Evolutionary conservation across 352 stramenopile species (phyloP).

Genomic region (Phytophthora quininea): DNA sequence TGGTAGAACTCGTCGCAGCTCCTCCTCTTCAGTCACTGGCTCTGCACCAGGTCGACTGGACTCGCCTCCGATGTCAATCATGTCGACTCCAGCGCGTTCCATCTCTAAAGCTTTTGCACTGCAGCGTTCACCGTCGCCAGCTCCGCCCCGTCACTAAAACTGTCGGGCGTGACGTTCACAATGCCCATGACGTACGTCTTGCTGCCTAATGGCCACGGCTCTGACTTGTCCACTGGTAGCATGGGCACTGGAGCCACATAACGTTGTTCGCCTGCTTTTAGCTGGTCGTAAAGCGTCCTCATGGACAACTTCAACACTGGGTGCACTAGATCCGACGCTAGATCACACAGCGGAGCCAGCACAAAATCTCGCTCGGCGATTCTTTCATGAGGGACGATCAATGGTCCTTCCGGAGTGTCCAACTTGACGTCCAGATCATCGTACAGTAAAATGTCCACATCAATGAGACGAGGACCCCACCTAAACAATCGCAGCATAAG

Average conservation of each 20-base stretch:
- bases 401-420: slow-evolving; percentile 63
- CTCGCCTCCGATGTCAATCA: slow-evolving; percentile 99
- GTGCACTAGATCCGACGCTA: slow-evolving; percentile 85
- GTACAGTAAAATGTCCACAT: slow-evolving; percentile 97
- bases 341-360: slow-evolving; percentile 93
- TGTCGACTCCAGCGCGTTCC: slow-evolving; percentile 89
- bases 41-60: slow-evolving; percentile 97
- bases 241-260: slow-evolving; percentile 56
- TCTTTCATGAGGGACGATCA: slow-evolving; percentile 95
- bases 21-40: slow-evolving; percentile 86
- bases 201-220: slow-evolving; percentile 49
- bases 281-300: slow-evolving; percentile 58
- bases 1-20: slow-evolving; percentile 92
- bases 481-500: slow-evolving; percentile 39
- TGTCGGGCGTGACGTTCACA: slow-evolving; percentile 99
- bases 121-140: slow-evolving; percentile 56
- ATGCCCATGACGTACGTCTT: slow-evolving; percentile 97
- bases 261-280: slow-evolving; percentile 32
- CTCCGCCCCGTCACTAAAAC: slow-evolving; percentile 90
- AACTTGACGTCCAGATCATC: slow-evolving; percentile 72
- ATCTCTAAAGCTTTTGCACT: slow-evolving; percentile 89
- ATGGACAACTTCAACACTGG: slow-evolving; percentile 81
- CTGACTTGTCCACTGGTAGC: slow-evolving; percentile 53
- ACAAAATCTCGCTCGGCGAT: slow-evolving; percentile 98
- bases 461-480: slow-evolving; percentile 93